A percentile compares a stretch with the other conserved stretches of the same genome.
Evolutionary conservation across 371 early-diverging fungal species (phyloP).

Genomic region (Entomophthora muscae): DNA sequence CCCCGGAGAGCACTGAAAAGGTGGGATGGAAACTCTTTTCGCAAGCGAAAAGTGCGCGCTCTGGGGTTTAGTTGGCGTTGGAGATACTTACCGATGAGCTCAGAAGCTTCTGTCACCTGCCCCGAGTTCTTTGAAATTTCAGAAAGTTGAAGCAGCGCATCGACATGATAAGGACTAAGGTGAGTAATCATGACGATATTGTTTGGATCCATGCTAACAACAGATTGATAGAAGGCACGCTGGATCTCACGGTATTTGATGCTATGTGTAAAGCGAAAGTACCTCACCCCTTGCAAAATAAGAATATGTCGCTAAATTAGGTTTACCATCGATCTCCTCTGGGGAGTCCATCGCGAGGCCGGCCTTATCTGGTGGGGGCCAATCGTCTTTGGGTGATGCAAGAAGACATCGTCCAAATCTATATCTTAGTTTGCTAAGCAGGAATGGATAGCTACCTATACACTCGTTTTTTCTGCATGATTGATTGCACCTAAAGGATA

Average conservation of each 20-base stretch:
- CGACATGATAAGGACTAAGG: conserved; percentile 71
- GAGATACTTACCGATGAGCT: conserved; percentile 34
- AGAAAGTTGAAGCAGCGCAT: conserved; percentile 61
- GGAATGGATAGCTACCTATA: conserved; percentile 11
- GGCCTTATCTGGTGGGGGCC: conserved; percentile 46
- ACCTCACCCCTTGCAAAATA: conserved; percentile 16
- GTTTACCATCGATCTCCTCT: conserved; percentile 22
- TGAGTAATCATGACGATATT: conserved; percentile 42
- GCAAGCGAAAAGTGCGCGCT: conserved; percentile 62
- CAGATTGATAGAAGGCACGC: conserved; percentile 44
- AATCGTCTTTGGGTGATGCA: conserved; percentile 49
- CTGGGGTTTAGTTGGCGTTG: conserved; percentile 15
- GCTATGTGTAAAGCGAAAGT: conserved; percentile 48
- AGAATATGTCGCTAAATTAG: conserved; percentile 4
- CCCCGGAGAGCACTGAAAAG: conserved; percentile 52
- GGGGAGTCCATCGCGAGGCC: conserved; percentile 61
- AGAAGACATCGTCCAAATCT: conserved; percentile 34
- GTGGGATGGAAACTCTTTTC: conserved; percentile 68
- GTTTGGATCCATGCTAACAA: conserved; percentile 58
- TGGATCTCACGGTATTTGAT: conserved; percentile 53
- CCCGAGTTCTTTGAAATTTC: conserved; percentile 71
- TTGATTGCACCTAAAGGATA: conserved; percentile 20
- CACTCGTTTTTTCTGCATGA: conserved; percentile 22
- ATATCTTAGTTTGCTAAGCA: conserved; percentile 7
- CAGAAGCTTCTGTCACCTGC: conserved; percentile 50